These are phyloP conservation scores for Xylaria sp. DNA, from an alignment of 2,329 filamentous ascomycete genomes.

Conservation along the genomic window DNA sequence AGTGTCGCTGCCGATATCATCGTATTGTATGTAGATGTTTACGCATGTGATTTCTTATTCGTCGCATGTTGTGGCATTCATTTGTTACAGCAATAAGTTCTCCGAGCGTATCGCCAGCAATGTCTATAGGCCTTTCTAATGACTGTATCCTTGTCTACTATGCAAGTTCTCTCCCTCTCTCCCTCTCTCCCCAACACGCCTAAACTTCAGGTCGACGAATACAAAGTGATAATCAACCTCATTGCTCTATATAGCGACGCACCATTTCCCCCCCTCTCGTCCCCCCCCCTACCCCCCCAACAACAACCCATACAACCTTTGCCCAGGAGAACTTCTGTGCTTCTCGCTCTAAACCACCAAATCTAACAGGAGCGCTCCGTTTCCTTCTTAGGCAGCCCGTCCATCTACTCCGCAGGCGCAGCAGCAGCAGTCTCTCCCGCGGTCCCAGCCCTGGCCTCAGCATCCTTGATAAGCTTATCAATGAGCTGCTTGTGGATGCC, in stretches of 20 bases:
- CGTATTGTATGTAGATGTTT: no score
- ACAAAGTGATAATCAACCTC: background rate
- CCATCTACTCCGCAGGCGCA: background rate
- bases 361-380: background rate
- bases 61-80: background rate
- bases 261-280: no score
- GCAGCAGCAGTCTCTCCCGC: background rate
- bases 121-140: constrained; percentile 24
- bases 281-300: no score
- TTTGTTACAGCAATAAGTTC: background rate
- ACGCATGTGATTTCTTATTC: background rate
- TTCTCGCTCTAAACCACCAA: background rate
- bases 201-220: background rate
- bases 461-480: constrained; percentile 52
- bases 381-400: background rate
- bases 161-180: constrained; percentile 6
- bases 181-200: background rate
- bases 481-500: constrained; percentile 63
- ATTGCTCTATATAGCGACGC: background rate
- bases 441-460: constrained; percentile 20
- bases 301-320: background rate
- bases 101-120: constrained; percentile 3
- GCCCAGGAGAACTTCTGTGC: background rate
- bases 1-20: background rate
- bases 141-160: constrained; percentile 12